Conservation (phyloP, 176 grass and related monocot species). For the Oryza meyeriana region DNA sequence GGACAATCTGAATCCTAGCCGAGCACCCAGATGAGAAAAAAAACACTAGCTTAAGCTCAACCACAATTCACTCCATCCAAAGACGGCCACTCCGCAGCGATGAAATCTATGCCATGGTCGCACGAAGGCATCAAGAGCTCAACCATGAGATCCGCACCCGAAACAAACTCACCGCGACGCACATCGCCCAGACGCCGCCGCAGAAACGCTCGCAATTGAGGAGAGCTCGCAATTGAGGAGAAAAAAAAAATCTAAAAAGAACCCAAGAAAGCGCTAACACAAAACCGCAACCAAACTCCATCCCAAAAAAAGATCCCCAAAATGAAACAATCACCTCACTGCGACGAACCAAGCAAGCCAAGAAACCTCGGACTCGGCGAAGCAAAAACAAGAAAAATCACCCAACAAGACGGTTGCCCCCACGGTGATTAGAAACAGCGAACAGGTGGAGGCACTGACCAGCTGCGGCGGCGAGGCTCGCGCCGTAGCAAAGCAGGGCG, state of each 20-base stretch:
- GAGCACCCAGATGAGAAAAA: neutral
- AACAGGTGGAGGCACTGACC: slow-evolving; percentile 20
- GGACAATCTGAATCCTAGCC: neutral
- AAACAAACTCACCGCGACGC: neutral
- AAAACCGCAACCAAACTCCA: neutral
- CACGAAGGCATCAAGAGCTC: neutral
- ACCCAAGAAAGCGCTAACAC: neutral
- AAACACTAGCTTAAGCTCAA: neutral
- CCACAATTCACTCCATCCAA: neutral
- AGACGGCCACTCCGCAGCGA: neutral
- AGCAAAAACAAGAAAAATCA: neutral
- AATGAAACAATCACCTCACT: neutral
- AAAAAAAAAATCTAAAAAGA: neutral
- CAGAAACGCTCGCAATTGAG: neutral
- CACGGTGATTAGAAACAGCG: neutral
- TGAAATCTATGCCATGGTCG: too few relatives aligned
- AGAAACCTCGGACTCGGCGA: slow-evolving; percentile 2
- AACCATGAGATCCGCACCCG: slow-evolving; percentile 23
- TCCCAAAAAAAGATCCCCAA: neutral
- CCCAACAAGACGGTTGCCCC: too few relatives aligned
- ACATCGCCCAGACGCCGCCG: neutral
- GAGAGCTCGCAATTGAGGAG: too few relatives aligned
- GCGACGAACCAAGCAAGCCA: neutral
- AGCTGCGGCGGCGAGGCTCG: slow-evolving; percentile 22
- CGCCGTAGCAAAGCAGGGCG: neutral